Evolutionary conservation across 495 filamentous ascomycete species (phyloP), one percentile per base, ranked within the genome.

Genomic region (Hypoxylon intermedium): DNA sequence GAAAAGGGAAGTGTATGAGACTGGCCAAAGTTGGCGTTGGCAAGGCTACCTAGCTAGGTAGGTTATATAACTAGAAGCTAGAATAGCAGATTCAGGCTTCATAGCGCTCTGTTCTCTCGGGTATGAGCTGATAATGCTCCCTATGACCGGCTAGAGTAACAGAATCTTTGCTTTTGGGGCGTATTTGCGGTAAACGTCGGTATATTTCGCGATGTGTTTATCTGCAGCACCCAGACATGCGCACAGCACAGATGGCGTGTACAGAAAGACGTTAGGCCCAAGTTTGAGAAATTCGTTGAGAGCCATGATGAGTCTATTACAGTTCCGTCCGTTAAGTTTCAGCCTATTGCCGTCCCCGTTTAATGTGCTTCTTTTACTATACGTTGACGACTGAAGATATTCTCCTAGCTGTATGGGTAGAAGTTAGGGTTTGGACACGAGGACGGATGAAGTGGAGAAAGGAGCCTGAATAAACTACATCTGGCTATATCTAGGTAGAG

Each of bases 181-280:
- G 3, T 71, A 58, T 4, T 21, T 18, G 9, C 47, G 53, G 58
- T 72, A 71, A 5, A 55, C 19, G 12, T 44, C 30, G 3, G 60
- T 63, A 53, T 74, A 76, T 41, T 72, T 74, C 9, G 65, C 57
- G 13, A 76, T 70, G 57, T 74, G 68, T 41, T 70, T 70, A 6
- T 55, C 44, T 6, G 61, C 66, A 4, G 70, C 73, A 16, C 58
- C 63, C 4, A 65, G 50, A 70, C 72, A 74, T 11, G 62, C 53
- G 58, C 58, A 72, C 45, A 76, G 20, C n/a, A 45, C 18, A 30
- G 26, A 30, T 30, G 26, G 26, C 26, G 5, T 30, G 26, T 30
- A 30, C 9, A 30, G 26, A 9, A 30, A 30, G 5, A 30, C 9
- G 26, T 30, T 30, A 30, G 26, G 26, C 26, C 26, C 26, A 30